Evolutionary conservation across 1,284 basidiomycete species (phyloP), one percentile per base, ranked within the genome.

Genomic region (Peniophora sp.): DNA sequence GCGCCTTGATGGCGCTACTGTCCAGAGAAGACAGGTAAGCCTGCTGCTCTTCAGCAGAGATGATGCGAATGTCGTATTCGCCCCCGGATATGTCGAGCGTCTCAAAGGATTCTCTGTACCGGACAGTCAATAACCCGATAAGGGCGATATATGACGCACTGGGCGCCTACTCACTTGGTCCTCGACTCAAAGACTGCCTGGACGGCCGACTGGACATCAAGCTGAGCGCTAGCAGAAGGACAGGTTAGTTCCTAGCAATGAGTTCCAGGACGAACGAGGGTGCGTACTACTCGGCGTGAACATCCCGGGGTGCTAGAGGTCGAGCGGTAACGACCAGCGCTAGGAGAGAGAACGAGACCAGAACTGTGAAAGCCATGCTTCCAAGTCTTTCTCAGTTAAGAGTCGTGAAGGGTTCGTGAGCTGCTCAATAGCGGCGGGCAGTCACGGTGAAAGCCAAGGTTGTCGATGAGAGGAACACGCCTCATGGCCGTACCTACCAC

Each of bases 321-420:
- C 65, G 70, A 57, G 73, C 63, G 49, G 69, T 65, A 54, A 72
- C 73, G 63, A 74, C 69, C 62, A 77, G 69, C 62, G 67, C 72
- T 55, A 74, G 62, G 27, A 75, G 61, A 39, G 69, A 69, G 52
- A 72, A 61, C 17, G 65, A 74, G 48, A 65, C 66, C 49, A 77
- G 62, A 38, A 75, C 58, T 50, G 65, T 64, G 41, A 72, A 60
- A 27, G 69, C 64, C 73, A 76, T 77, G 44, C 20, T 45, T 45
- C 14, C 38, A 17, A n/a, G 27, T n/a, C 14, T n/a, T 22, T 22
- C 44, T 45, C 20, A 10, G 23, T 14, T 5, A 45, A 45, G 14
- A 16, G 44, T 45, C 44, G 44, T 45, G 12, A 22, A 22, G 12
- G 44, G 19, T 20, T 45, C 44, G 44, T 45, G 23, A 45, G 44